These are phyloP conservation scores for Zizania latifolia DNA, from an alignment of 176 grass and related monocot species.

Conservation along the genomic window DNA sequence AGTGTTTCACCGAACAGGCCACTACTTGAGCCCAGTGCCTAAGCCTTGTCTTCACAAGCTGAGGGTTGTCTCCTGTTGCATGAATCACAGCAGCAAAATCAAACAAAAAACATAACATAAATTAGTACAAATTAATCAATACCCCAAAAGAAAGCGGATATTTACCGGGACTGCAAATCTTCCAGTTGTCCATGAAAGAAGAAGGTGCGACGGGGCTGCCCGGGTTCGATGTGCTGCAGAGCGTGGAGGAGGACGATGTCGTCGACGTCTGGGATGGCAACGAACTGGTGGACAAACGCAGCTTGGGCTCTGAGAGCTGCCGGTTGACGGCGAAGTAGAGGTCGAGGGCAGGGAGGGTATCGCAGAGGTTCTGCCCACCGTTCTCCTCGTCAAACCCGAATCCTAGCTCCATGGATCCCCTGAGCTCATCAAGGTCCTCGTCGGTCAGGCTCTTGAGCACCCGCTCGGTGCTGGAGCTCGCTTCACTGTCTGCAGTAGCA, in stretches of 20 bases:
- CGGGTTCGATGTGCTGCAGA: slow-evolving; percentile 14
- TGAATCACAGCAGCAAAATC: neutral
- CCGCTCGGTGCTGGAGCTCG: neutral
- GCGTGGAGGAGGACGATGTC: slow-evolving; percentile 33
- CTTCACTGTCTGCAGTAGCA: neutral
- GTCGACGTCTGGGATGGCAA: slow-evolving; percentile 9
- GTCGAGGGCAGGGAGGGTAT: slow-evolving; percentile 51
- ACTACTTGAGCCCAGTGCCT: slow-evolving; percentile 56
- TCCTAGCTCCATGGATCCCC: slow-evolving; percentile 53
- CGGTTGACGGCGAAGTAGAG: slow-evolving; percentile 52
- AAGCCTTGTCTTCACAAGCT: slow-evolving; percentile 46
- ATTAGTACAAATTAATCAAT: neutral
- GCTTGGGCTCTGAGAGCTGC: slow-evolving; percentile 37
- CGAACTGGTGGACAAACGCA: slow-evolving; percentile 30
- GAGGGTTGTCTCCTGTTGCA: slow-evolving; percentile 37
- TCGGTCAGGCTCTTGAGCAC: slow-evolving; percentile 32
- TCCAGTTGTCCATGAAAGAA: slow-evolving; percentile 30
- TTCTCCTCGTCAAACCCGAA: slow-evolving; percentile 48
- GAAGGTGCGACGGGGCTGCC: slow-evolving; percentile 20
- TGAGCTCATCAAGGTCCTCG: slow-evolving; percentile 48
- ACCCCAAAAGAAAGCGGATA: neutral
- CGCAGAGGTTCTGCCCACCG: slow-evolving; percentile 44
- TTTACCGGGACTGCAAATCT: slow-evolving; percentile 46
- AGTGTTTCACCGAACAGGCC: slow-evolving; percentile 49
- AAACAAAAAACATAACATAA: neutral